Conservation (phyloP, 2,329 filamentous ascomycete genomes). For the Endothia cerciana region DNA sequence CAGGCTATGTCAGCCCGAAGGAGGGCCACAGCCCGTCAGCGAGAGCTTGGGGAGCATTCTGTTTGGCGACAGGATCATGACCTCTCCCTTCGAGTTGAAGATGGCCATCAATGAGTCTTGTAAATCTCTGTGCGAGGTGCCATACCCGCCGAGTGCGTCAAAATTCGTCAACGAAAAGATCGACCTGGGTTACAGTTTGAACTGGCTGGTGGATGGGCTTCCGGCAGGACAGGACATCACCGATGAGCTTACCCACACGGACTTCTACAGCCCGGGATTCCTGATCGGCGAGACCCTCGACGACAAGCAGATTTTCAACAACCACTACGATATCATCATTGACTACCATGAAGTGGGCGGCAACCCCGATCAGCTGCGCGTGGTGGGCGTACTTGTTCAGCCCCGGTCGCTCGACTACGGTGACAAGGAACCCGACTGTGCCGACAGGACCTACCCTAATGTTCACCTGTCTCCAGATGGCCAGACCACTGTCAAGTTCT, state of each 20-base stretch:
- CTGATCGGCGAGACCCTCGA: constrained; percentile 67
- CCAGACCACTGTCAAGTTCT: constrained; percentile 74
- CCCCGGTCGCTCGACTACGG: constrained; percentile 72
- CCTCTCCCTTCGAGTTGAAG: constrained; percentile 87
- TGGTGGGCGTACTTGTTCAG: constrained; percentile 89
- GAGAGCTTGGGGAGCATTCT: constrained; percentile 95
- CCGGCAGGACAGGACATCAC: constrained; percentile 84
- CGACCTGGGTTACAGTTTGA: constrained; percentile 83
- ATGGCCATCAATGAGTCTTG: constrained; percentile 90
- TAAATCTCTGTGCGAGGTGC: constrained; percentile 73
- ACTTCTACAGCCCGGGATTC: constrained; percentile 93
- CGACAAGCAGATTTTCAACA: constrained; percentile 72
- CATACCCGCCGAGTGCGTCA: constrained; percentile 67
- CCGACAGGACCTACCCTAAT: constrained; percentile 52
- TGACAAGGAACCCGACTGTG: constrained; percentile 66
- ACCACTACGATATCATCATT: constrained; percentile 92
- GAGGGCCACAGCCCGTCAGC: constrained; percentile 76
- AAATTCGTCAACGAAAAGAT: constrained; percentile 85
- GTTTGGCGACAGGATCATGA: constrained; percentile 96
- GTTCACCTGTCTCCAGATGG: constrained; percentile 66
- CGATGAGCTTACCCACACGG: constrained; percentile 74
- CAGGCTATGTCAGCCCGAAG: constrained; percentile 82
- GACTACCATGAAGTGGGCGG: constrained; percentile 85
- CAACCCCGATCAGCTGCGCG: constrained; percentile 71
- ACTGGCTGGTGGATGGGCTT: constrained; percentile 94